Conservation (phyloP, 306 rosid genomes). For the Sechiopsis laciniata region DNA sequence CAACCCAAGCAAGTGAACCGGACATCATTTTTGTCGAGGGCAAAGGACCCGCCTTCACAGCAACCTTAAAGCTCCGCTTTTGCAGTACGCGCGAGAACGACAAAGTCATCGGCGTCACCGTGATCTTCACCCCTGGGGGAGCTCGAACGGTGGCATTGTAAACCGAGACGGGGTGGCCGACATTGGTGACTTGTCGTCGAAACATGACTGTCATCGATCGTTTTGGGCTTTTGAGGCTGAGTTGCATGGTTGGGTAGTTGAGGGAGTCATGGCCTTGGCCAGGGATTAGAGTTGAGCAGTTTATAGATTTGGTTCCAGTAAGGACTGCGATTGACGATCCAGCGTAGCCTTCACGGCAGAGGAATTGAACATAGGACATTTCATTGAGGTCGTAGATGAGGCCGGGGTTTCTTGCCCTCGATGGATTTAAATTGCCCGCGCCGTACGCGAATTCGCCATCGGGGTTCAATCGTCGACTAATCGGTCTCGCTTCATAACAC, state of each 20-base stretch:
- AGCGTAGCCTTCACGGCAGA: constrained; percentile 68
- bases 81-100: constrained; percentile 40
- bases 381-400: constrained; percentile 64
- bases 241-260: constrained; percentile 74
- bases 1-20: constrained; percentile 58
- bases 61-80: constrained; percentile 61
- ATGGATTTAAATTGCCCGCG: constrained; percentile 67
- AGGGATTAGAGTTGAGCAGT: constrained; percentile 61
- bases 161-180: constrained; percentile 44
- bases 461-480: constrained; percentile 43
- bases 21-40: constrained; percentile 38
- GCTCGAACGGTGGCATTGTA: constrained; percentile 52
- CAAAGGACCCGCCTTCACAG: constrained; percentile 53
- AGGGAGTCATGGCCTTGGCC: constrained; percentile 66
- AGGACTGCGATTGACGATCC: constrained; percentile 42
- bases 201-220: constrained; percentile 37
- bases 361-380: constrained; percentile 54
- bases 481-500: constrained; percentile 53
- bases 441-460: constrained; percentile 80
- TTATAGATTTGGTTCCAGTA: constrained; percentile 39
- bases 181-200: constrained; percentile 64
- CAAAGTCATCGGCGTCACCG: constrained; percentile 43
- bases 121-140: constrained; percentile 59
- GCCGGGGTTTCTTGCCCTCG: constrained; percentile 59
- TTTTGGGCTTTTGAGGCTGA: constrained; percentile 32